Conservation (phyloP, 129 eudicot species). For the Flaveria robusta region DNA sequence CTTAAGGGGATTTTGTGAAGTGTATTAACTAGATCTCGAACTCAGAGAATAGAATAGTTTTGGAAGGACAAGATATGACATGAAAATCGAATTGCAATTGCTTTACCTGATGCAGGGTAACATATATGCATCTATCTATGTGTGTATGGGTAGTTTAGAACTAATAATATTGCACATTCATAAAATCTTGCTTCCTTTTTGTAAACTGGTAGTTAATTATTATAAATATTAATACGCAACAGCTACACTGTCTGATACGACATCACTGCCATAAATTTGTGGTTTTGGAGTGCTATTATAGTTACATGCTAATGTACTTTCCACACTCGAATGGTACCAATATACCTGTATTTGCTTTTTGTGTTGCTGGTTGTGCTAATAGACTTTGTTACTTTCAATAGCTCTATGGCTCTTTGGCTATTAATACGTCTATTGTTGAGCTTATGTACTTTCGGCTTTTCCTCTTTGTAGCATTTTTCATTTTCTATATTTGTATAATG, state of each 20-base stretch:
- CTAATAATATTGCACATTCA: background rate
- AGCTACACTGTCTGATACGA: background rate
- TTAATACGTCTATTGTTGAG: background rate
- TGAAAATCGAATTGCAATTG: background rate
- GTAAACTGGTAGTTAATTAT: too few relatives aligned
- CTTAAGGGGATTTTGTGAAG: background rate
- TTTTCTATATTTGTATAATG: background rate
- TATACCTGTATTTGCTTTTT: background rate
- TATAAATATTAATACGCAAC: background rate
- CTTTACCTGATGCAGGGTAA: background rate
- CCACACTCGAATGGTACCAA: background rate
- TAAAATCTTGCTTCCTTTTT: background rate
- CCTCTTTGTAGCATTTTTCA: background rate
- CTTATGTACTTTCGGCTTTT: background rate
- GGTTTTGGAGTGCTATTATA: background rate
- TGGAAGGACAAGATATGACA: conserved; percentile 12
- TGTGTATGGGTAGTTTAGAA: background rate
- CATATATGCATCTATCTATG: background rate
- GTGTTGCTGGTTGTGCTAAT: conserved; percentile 16
- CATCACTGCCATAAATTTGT: background rate
- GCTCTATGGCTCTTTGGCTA: too few relatives aligned
- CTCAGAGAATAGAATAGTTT: background rate
- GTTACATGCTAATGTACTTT: background rate
- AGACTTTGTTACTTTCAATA: background rate
- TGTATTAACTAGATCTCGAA: conserved; percentile 13